Base-by-base conservation (phyloP, 495 filamentous ascomycete genomes). In the Amphirosellinia nigrospora region DNA sequence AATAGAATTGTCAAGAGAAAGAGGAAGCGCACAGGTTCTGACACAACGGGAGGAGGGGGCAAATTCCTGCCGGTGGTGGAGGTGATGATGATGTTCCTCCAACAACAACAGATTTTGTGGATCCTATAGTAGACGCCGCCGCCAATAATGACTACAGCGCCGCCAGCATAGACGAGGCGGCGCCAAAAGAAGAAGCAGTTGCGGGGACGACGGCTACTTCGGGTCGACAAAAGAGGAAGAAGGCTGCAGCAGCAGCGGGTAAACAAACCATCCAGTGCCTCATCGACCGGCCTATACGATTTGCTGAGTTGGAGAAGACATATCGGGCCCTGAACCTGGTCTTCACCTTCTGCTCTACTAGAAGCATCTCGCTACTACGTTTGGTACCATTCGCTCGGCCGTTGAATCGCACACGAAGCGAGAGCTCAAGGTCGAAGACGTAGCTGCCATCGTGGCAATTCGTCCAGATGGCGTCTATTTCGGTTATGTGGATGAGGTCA, bases 301-400 rank as follows among this genome's bases (percentile, higher is more conserved):
- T 98, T 78, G 89, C 87, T 52, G 81, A 83, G 46, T 86, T 99
- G 9, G 88, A 90, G 7, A 89, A 92, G 75, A 92, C 89, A 0
- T 91, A 97, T 77, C 86, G 90, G 64, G 94, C 96, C 8, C 80
- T 99, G 66, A 98, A 97, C 74, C 80, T 98, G 4, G 93, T 98
- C 8, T 97, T 93, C 74, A 98, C 96, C 0, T 98, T 99, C 79
- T 94, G 92, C 79, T 95, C 89, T 75, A 94, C 95, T 9, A 90
- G 96, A 10, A 96, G 76, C 93, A 97, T 70, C 83, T 98, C 9
- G 90, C 90, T 0, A 98, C 96, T 0, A 97, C 96, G 0, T 94
- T 97, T 74, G 90, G 94, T 28, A 97, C 89, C 48, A 91, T 99
- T 62, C 92, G 90, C 71, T 85, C 88, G 0, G 89, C 96, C 0